Evolutionary conservation across 805 yeast genomes (phyloP), one percentile per base, ranked within the genome.

Genomic region (Saccharomycopsis sp.): DNA sequence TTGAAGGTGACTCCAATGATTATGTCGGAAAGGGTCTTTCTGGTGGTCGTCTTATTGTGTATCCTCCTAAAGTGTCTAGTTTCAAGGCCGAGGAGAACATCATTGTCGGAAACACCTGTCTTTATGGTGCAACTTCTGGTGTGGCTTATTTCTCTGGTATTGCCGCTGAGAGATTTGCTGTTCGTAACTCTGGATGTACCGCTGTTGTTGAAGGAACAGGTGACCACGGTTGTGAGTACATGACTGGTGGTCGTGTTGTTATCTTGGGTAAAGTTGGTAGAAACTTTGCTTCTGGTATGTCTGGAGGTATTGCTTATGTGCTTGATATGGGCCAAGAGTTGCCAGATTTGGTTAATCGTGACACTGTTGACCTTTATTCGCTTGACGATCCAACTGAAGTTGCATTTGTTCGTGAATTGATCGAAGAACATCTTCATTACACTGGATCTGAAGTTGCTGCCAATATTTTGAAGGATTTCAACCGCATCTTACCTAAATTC

Each of bases 171-270:
- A 85, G 99, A 74, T 93, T 93, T 72, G 97, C 96, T 19, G 99
- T 93, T 60, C 88, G 99, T 78, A 93, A 93, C 81, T 94, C 98
- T 34, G 99, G 99, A 73, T 98, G 98, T 50, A 87, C 87, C 58
- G 94, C 96, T 64, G 97, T 94, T 62, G 91, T 90, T 64, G 99
- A 93, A 75, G 97, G 97, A 69, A 86, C 89, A 64, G 99, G 99
- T 77, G 97, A 93, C 73, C 97, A 93, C 72, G 99, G 99, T 56
- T 93, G 97, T 77, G 99, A 93, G 76, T 93, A 93, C 76, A 93
- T 93, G 99, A 92, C 98, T 66, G 98, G 99, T 72, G 99, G 99
- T 71, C 84, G 98, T 68, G 97, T 94, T 62, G 90, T 93, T 69
- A 91, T 93, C 53, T 81, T 93, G 65, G 97, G 97, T 53, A 75